Evolutionary conservation across 768 basidiomycete species (phyloP), one percentile per base, ranked within the genome.

Genomic region (Russula olivacea): DNA sequence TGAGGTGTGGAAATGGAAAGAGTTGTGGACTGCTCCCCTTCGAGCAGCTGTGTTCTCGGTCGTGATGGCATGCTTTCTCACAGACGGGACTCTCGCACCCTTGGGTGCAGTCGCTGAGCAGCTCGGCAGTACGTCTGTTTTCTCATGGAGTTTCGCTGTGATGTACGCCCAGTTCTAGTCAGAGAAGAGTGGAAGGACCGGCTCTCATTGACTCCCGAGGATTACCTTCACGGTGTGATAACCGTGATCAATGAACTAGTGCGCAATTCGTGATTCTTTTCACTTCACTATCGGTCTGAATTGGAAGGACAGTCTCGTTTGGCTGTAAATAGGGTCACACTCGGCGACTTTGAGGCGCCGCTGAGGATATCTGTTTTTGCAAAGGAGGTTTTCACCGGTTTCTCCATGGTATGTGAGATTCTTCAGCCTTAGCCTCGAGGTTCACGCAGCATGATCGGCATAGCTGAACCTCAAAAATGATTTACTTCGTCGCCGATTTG

Each of bases 381-480:
- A 36, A 91, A 91, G 72, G 88, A 91, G 61, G 58, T 93, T 4
- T 91, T 91, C 65, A 78, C 85, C n/a, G 90, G 90, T 14, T 93
- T 93, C 70, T 83, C 90, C 0, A 88, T 91, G 88, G 90, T 87
- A 68, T 60, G 71, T 66, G 57, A n/a, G 11, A 10, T 47, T 12
- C n/a, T 30, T 11, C 5, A 17, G 23, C 12, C 40, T 14, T n/a
- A 10, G 17, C 5, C 19, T 21, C 9, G 19, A 25, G 8, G 25
- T 36, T 49, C 47, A 54, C 9, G 11, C 40, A 9, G 25, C 9
- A 43, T 30, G 25, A 28, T 10, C 40, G 55, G 62, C 41, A 1
- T 66, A 90, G 90, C 78, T 93, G 15, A 93, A 91, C 69, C 76
- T 93, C 21, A 92, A 92, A 71, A 92, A 92, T 61, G 91, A 92